Evolutionary conservation across 345 rosid species (phyloP), one percentile per base, ranked within the genome.

Genomic region (Populus nigra): DNA sequence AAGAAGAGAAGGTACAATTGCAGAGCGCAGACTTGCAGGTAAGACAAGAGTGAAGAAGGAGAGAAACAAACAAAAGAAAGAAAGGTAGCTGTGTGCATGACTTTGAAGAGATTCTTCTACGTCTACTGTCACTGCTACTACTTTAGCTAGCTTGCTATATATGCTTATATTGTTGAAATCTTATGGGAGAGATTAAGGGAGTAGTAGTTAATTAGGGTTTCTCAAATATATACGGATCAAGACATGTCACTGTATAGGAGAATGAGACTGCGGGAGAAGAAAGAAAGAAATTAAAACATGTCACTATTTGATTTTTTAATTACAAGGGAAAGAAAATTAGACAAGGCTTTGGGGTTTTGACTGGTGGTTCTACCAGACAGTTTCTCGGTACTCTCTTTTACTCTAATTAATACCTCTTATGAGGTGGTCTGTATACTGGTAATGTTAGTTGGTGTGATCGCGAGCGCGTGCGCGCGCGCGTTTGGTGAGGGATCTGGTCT

Each of bases 361-460:
- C 94, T 90, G 99, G 94, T 91, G 82, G 99, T 87, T 95, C 86
- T 84, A 92, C 91, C 98, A 81, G 92, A 87, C 92, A 88, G 88
- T 83, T 80, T 68, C 17, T 77, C 65, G 65, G 49, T 15, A 9
- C 71, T 36, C 39, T 17, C 7, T 20, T 16, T n/a, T 22, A 6
- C 29, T 25, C 3, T 5, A 1, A 38, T 22, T 29, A 25, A 18
- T 36, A 43, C 4, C 23, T 47, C 50, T 41, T 25, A 16, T 35
- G 76, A 18, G 68, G 17, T 1, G 11, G 78, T 69, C 77, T n/a
- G 59, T 5, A 27, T 36, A 16, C 3, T 4, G 12, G 62, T 15
- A 25, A 36, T 41, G 73, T 69, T 59, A 59, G 79, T 31, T 77
- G 80, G 63, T 49, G 23, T 36, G 2, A 13, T 1, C 9, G 3